A percentile compares a stretch with the other conserved stretches of the same genome.
phyloP scores from a whole-genome alignment of 345 rosid species.

The Eutrema japonicum region DNA sequence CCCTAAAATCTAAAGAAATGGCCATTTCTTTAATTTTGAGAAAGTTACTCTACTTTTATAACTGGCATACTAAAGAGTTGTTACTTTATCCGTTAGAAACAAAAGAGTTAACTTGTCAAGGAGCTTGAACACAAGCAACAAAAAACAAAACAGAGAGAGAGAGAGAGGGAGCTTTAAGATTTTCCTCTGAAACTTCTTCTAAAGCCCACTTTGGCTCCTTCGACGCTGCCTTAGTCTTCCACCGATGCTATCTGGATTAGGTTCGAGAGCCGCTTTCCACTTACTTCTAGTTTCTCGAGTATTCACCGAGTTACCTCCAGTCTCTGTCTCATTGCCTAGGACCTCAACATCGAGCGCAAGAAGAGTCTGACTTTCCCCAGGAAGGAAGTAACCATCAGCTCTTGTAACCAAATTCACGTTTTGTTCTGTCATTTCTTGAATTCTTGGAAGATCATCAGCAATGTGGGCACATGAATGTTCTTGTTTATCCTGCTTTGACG shows the following conservation, averaged over 20 bases:
- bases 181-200: constrained; percentile 6
- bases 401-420: not conserved
- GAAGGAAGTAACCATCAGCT: not conserved
- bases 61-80: not conserved
- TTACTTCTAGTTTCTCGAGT: constrained; percentile 30
- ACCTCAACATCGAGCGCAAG: not conserved
- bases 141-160: not conserved
- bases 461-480: not conserved
- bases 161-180: not conserved
- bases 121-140: not conserved
- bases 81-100: constrained; percentile 14
- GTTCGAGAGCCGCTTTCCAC: constrained; percentile 34
- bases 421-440: not conserved
- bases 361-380: not conserved
- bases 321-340: constrained; percentile 3
- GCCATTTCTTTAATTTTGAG: not conserved
- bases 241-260: constrained; percentile 48
- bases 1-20: not conserved
- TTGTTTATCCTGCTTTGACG: not conserved
- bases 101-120: constrained; percentile 5
- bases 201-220: constrained; percentile 26
- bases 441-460: constrained; percentile 11
- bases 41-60: not conserved
- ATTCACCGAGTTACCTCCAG: not conserved
- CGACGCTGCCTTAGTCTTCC: constrained; percentile 54